Evolutionary conservation across 163 green algal species (phyloP).

Genomic region (Chlorella variabilis): DNA sequence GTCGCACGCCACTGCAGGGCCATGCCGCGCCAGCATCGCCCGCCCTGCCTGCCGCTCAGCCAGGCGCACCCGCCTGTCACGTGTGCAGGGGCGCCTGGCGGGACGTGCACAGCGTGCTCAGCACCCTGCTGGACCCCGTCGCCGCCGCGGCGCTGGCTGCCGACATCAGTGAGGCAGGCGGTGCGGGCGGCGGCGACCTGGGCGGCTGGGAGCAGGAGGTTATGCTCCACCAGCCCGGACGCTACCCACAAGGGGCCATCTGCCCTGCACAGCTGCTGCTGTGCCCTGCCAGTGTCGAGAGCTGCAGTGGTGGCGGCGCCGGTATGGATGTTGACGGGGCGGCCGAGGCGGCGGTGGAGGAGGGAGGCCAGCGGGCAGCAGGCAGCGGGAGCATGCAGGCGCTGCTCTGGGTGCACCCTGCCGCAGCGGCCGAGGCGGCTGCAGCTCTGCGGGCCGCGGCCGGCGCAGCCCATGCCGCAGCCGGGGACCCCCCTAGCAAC

Average conservation of each 20-base stretch:
- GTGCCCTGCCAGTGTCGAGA: not conserved
- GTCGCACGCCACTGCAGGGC: too few relatives aligned
- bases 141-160: not conserved
- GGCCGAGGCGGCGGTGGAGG: not conserved
- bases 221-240: slow-evolving; percentile 39
- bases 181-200: not conserved
- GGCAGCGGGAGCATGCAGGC: not conserved
- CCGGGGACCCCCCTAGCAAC: not conserved
- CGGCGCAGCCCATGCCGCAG: not conserved
- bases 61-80: too few relatives aligned
- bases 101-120: not conserved
- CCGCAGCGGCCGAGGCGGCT: slow-evolving; percentile 34
- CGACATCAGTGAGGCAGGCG: not conserved
- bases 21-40: too few relatives aligned
- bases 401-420: slow-evolving; percentile 49
- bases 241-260: slow-evolving; percentile 30
- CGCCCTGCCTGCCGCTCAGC: too few relatives aligned
- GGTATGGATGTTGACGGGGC: not conserved
- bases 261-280: slow-evolving; percentile 28
- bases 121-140: not conserved
- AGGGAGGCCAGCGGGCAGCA: not conserved
- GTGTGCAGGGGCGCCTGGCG: slow-evolving; percentile 7
- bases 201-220: slow-evolving; percentile 30
- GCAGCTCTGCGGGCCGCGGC: slow-evolving; percentile 13
- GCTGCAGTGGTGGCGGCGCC: too few relatives aligned